Evolutionary conservation across 2,329 filamentous ascomycete species (phyloP).

Genomic region (Neofusicoccum ribis): DNA sequence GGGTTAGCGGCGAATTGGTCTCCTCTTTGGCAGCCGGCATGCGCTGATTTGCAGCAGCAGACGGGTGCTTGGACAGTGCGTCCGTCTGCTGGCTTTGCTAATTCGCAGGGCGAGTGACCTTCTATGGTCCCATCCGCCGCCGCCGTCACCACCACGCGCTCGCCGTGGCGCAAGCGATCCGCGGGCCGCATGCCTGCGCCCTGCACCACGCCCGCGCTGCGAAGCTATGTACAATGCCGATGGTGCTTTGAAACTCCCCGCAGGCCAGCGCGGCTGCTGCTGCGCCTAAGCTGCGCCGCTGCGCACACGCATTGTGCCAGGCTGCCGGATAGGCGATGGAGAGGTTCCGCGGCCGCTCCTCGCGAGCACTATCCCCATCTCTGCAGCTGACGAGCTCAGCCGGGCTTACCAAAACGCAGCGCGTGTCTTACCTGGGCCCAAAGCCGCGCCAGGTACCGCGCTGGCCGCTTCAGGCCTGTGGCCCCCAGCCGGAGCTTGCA

Average conservation of each 20-base stretch:
- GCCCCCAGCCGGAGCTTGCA: background rate
- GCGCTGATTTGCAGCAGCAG: constrained; percentile 13
- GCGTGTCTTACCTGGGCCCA: background rate
- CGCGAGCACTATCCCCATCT: background rate
- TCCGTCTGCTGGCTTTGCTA: constrained; percentile 15
- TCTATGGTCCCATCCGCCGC: background rate
- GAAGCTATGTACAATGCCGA: too few relatives aligned
- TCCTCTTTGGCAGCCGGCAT: constrained; percentile 18
- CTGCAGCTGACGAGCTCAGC: background rate
- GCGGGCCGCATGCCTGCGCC: constrained; percentile 1
- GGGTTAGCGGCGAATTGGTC: constrained; percentile 19
- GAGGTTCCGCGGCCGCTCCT: background rate
- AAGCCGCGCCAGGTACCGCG: background rate
- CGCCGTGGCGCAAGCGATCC: constrained; percentile 10
- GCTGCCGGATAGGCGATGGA: too few relatives aligned
- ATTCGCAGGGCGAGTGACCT: constrained; percentile 1
- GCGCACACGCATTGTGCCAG: too few relatives aligned
- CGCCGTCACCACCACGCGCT: background rate
- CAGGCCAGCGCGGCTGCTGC: too few relatives aligned
- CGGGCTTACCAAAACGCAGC: background rate
- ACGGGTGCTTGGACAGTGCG: constrained; percentile 6
- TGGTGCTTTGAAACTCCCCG: too few relatives aligned
- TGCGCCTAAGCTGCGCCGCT: too few relatives aligned
- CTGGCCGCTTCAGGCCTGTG: background rate
- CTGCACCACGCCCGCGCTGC: background rate